Evolutionary conservation across 371 early-diverging fungal genomes (phyloP), one percentile per base, ranked within the genome.

Genomic region (Mucor sp.): DNA sequence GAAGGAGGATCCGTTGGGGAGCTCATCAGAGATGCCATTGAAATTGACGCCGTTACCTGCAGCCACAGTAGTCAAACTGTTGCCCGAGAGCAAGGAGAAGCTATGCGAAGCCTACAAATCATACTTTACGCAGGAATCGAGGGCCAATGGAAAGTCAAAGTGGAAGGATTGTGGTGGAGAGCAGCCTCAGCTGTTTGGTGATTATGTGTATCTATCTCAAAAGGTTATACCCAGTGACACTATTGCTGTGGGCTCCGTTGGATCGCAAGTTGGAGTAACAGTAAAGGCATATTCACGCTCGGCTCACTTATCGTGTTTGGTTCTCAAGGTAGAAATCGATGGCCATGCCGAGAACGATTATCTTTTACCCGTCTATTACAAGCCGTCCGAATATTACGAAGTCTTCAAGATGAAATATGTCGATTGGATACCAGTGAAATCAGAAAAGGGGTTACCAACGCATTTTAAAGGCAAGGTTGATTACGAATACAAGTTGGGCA

Each of bases 291-390:
- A 62, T 37, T 67, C 68, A 35, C 8, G 23, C 3, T 44, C 58
- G 4, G 37, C 47, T 37, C 25, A 12, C 2, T 27, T 66, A 25
- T 3, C 50, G 17, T 66, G 60, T 28, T 44, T 66, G 11, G 37
- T 66, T 4, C 30, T 66, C 11, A 17, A 50, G 48, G 66, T 50
- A 8, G 25, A 66, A 39, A 28, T 66, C 27, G 50, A 60, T 19
- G 50, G 33, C 23, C 19, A 55, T 7, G 7, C 33, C 3, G 27
- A 17, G 4, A 25, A 58, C 12, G 43, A 56, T 12, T 71, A 65
- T 37, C 43, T 68, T 0, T 57, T 77, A 1, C 77, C 77, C 1
- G 44, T 77, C 17, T 78, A 69, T 43, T 68, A 63, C 28, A 74
- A 70, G 35, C 75, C 78, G 1, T 75, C 78, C 0, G 74, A 74